A percentile compares a stretch with the other conserved stretches of the same genome.
phyloP scores from a whole-genome alignment of 768 basidiomycete species.

The Candolleomyces efflorescens region DNA sequence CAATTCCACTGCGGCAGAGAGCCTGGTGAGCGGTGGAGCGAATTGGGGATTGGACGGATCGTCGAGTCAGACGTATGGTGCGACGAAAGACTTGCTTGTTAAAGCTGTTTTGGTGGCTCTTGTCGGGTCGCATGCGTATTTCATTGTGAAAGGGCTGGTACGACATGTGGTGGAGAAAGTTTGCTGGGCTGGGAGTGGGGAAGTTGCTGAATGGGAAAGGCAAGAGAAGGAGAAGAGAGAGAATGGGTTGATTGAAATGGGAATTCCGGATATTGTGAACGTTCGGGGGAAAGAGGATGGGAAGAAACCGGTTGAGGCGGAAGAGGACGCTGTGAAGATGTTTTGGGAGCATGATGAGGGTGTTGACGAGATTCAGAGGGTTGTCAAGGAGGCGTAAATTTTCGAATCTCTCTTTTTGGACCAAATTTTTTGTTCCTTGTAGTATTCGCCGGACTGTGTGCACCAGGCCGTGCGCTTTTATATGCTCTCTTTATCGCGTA shows the following conservation, averaged over 20 bases:
- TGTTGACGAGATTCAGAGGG: conserved; percentile 62
- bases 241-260: conserved; percentile 11
- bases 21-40: not conserved
- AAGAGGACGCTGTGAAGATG: conserved; percentile 15
- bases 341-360: conserved; percentile 80
- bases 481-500: too few species aligned
- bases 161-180: conserved; percentile 68
- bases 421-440: too few species aligned
- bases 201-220: conserved; percentile 30
- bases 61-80: conserved; percentile 22
- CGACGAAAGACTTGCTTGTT: conserved; percentile 48
- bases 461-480: too few species aligned
- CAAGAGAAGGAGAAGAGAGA: not conserved
- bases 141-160: conserved; percentile 58
- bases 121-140: conserved; percentile 82
- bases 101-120: conserved; percentile 73
- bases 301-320: conserved; percentile 12
- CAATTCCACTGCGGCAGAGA: too few species aligned
- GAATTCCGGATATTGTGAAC: conserved; percentile 13
- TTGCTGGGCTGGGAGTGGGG: conserved; percentile 67
- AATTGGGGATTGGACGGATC: conserved; percentile 21
- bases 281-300: conserved; percentile 15
- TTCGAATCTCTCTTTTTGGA: not conserved
- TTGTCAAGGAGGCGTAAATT: conserved; percentile 52
- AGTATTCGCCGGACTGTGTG: too few species aligned